These are phyloP conservation scores for Scalesia atractyloides DNA, from an alignment of 129 eudicot species.

Conservation along the genomic window DNA sequence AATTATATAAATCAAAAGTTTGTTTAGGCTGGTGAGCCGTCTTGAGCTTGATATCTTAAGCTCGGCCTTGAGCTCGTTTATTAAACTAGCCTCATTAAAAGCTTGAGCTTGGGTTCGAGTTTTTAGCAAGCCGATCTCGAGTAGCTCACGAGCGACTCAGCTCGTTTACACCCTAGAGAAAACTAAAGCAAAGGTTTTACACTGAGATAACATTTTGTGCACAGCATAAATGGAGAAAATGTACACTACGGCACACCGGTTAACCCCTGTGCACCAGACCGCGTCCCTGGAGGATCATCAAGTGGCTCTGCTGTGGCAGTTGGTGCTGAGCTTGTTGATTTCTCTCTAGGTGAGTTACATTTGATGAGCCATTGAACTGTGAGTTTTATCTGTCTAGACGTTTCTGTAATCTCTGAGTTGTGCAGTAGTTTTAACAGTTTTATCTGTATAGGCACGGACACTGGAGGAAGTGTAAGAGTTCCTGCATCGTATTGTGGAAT, in stretches of 20 bases:
- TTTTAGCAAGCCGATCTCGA: too few species aligned
- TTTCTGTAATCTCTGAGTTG: constrained; percentile 11
- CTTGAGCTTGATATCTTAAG: too few species aligned
- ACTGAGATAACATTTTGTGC: constrained; percentile 6
- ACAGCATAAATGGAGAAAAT: constrained; percentile 84
- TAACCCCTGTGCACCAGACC: constrained; percentile 83
- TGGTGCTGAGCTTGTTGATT: constrained; percentile 73
- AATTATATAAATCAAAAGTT: too few species aligned
- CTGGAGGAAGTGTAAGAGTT: constrained; percentile 98
- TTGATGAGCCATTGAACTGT: not conserved
- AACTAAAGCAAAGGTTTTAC: not conserved
- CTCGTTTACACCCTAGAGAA: not conserved
- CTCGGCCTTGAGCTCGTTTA: too few species aligned
- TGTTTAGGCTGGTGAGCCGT: too few species aligned
- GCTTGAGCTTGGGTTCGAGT: too few species aligned
- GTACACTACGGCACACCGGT: constrained; percentile 80
- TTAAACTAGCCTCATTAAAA: too few species aligned
- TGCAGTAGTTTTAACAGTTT: constrained; percentile 1
- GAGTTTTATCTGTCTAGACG: not conserved
- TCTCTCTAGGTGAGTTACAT: constrained; percentile 61
- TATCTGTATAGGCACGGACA: constrained; percentile 70
- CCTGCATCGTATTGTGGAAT: constrained; percentile 93
- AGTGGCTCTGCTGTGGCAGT: constrained; percentile 98
- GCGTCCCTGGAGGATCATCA: constrained; percentile 97
- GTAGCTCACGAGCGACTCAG: too few species aligned